Percentiles rank a stretch among this genome's conserved stretches.
phyloP scores from a whole-genome alignment of 2,329 filamentous ascomycete species.

The Hypoxylon sp. region DNA sequence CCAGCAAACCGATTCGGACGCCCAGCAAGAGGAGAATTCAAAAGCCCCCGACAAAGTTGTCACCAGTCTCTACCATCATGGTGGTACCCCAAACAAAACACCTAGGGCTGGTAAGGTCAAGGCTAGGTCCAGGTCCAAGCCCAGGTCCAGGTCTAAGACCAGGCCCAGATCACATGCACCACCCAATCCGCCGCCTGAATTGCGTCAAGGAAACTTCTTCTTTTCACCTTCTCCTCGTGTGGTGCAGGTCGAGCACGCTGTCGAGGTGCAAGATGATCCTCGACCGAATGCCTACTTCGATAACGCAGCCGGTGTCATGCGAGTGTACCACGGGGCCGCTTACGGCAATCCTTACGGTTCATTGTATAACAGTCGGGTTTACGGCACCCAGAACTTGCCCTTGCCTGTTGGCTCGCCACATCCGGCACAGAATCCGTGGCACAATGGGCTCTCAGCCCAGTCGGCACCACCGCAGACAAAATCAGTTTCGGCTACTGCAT shows the following conservation, averaged over 20 bases:
- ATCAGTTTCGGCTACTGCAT: slow-evolving; percentile 5
- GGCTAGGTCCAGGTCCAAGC: neutral
- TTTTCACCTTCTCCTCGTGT: slow-evolving; percentile 58
- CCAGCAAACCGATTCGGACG: slow-evolving; percentile 13
- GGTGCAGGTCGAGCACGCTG: slow-evolving; percentile 62
- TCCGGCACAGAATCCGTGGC: slow-evolving; percentile 54
- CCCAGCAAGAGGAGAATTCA: neutral
- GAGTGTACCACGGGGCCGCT: slow-evolving; percentile 64
- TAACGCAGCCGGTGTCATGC: slow-evolving; percentile 57
- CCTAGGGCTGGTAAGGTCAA: too few relatives aligned
- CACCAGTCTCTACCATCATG: too few relatives aligned
- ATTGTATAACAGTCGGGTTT: slow-evolving; percentile 55
- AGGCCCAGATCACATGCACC: slow-evolving; percentile 14
- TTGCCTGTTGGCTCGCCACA: slow-evolving; percentile 55
- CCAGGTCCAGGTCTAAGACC: neutral
- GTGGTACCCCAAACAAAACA: too few relatives aligned
- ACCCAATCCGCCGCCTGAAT: slow-evolving; percentile 37
- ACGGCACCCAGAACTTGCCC: slow-evolving; percentile 47
- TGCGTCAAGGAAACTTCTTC: slow-evolving; percentile 55
- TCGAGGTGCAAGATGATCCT: slow-evolving; percentile 61
- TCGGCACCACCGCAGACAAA: slow-evolving; percentile 14
- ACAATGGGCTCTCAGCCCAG: slow-evolving; percentile 48
- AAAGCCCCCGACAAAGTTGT: neutral
- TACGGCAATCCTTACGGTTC: slow-evolving; percentile 60
- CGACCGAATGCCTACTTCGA: slow-evolving; percentile 68